Evolutionary conservation across 1,139 yeast species (phyloP), one percentile per base, ranked within the genome.

Genomic region (Yamadazyma triangularis): DNA sequence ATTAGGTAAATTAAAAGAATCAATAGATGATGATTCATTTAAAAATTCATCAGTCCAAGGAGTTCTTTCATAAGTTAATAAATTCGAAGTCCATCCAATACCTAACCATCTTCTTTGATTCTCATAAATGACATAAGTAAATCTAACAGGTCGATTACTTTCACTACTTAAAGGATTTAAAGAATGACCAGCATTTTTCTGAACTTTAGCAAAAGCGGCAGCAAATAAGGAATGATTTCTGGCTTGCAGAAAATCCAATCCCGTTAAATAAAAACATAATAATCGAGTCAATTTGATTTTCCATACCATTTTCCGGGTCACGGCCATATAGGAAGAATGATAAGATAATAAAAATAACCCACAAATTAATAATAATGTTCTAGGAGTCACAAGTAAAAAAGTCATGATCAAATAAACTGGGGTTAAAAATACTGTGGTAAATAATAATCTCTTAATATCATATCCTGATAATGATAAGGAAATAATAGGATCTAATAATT

Each of bases 41-140:
- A 88, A 66, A 49, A 88, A 88, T 56, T 89, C 96, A 55, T 91
- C 98, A 0, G 97, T 89, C 96, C 96, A 91, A 2, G 96, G 83
- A 0, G 95, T 79, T 50, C 98, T 73, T 56, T 91, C 98, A 53
- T 91, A 91, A 22, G 95, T 82, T 39, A 91, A 67, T 51, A 91
- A 68, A 50, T 88, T 88, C 7, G 93, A 70, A 0, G 98, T 89
- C 98, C 98, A 91, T 9, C 98, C 98, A 47, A 91, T 86, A 8
- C 97, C 98, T 27, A 91, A 68, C 98, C 98, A 91, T 47, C 94
- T 79, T 50, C 98, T 77, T 60, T 91, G 98, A 55, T 91, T 91
- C 56, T 91, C 98, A 57, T 80, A 88, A n/a, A 91, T 69, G 3
- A 87, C 96, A 55, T 86, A 91, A 5, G 96, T 87, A 54, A 89